Evolutionary conservation across 805 yeast genomes (phyloP), one percentile per base, ranked within the genome.

Genomic region (Danielia oregonensis): DNA sequence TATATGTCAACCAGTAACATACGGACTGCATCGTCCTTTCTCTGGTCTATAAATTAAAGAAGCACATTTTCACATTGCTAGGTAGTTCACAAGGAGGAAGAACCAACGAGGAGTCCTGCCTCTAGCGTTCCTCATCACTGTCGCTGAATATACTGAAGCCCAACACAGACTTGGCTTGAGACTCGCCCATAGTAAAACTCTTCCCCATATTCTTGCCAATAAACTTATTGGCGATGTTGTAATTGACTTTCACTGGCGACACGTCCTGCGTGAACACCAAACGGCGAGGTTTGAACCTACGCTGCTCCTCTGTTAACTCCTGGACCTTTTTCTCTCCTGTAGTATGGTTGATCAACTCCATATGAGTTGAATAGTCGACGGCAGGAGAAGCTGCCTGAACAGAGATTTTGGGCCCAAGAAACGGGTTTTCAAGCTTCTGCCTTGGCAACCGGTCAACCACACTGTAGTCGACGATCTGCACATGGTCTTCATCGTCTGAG

Each of bases 221-320:
- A 26, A 32, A 47, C 29, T 39, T 38, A 29, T 45, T 36, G 7
- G 51, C 36, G 6, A 44, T 42, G 18, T 37, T 36, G 25, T 34
- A 42, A 28, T 44, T 38, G n/a, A 32, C 37, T 23, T 36, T 26
- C 13, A 18, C 26, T 6, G 36, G 18, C 12, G 29, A 23, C 37
- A 32, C 48, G 38, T 29, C 43, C 39, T 17, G 48, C 45, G 44
- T 33, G 35, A 47, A 47, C 26, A 36, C 43, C 34, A 47, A 38
- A 22, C 35, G 43, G 6, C 43, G 30, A 16, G 51, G 51, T 32
- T 30, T 32, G 36, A 47, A 36, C 4, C 37, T 24, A 12, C 32
- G 38, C 22, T 43, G 48, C 21, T 33, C 43, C n/a, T 29, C 42
- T n/a, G 44, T 9, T 16, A 47, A 28, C 18, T 26, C 25, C 35